A percentile compares a stretch with the other conserved stretches of the same genome.
Evolutionary conservation across 305 asterid genomes (phyloP).

Genomic region (Nicotiana rustica): DNA sequence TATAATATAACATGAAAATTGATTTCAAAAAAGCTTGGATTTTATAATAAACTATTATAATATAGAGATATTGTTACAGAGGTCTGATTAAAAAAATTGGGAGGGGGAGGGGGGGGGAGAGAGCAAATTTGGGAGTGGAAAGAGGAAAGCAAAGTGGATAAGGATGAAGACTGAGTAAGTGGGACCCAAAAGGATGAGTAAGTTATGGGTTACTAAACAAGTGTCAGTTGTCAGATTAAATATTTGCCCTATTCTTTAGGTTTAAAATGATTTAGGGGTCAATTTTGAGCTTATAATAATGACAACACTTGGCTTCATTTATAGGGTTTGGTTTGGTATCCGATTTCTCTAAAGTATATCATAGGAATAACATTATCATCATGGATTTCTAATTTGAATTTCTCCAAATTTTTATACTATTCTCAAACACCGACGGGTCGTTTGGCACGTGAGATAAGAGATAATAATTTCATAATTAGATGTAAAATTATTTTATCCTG

Average conservation of each 20-base stretch:
- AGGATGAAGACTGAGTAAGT: constrained; percentile 55
- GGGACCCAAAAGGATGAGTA: constrained; percentile 43
- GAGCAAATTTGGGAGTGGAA: constrained; percentile 39
- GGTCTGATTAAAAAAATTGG: too few relatives aligned
- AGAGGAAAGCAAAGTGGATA: constrained; percentile 51
- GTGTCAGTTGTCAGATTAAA: constrained; percentile 23
- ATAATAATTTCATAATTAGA: too few relatives aligned
- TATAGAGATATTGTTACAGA: too few relatives aligned
- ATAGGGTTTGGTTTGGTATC: neutral
- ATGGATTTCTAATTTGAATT: neutral
- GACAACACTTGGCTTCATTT: neutral
- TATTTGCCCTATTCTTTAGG: constrained; percentile 35
- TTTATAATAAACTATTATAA: too few relatives aligned
- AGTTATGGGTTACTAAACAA: constrained; percentile 25
- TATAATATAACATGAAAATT: too few relatives aligned
- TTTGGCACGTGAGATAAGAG: too few relatives aligned
- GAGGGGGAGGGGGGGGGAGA: too few relatives aligned
- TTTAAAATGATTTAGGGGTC: neutral
- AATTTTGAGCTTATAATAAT: neutral
- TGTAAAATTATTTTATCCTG: too few relatives aligned
- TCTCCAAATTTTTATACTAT: neutral
- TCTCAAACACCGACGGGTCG: too few relatives aligned
- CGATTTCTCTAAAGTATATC: neutral
- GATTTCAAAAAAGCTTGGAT: too few relatives aligned
- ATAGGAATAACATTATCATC: neutral